A percentile compares a stretch with the other conserved stretches of the same genome.
These are phyloP conservation scores for Microstegium vimineum DNA, from an alignment of 176 grass and related monocot species.

Conservation along the genomic window DNA sequence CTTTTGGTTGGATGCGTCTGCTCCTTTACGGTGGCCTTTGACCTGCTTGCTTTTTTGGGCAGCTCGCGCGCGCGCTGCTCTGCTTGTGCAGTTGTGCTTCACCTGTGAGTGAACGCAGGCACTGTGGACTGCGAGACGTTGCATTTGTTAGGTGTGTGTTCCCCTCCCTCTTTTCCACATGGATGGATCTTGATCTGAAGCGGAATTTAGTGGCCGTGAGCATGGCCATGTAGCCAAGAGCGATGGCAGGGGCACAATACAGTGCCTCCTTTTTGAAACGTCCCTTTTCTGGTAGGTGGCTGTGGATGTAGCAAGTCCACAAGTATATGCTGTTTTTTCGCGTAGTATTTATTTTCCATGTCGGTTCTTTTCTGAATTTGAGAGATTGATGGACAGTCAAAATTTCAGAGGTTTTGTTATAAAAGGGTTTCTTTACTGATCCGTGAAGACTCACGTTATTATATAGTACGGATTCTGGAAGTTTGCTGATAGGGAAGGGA, in stretches of 20 bases:
- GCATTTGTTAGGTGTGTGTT: constrained; percentile 6
- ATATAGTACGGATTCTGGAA: not conserved
- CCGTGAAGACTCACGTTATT: not conserved
- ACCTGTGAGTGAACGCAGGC: not conserved
- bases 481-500: not conserved
- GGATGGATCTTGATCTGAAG: not conserved
- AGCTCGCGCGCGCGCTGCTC: not conserved
- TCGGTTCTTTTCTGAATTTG: not conserved
- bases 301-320: not conserved
- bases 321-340: not conserved
- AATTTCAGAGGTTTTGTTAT: not conserved
- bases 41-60: constrained; percentile 4
- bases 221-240: constrained; percentile 32
- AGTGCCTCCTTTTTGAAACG: not conserved
- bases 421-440: not conserved
- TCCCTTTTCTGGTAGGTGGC: constrained; percentile 26
- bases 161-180: constrained; percentile 4
- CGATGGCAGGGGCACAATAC: not conserved
- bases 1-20: not conserved
- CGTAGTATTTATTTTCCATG: not conserved
- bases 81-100: not conserved
- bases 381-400: not conserved
- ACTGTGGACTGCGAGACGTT: constrained; percentile 4
- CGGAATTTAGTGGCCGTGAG: constrained; percentile 23
- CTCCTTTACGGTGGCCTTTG: constrained; percentile 9